Evolutionary conservation across 345 rosid species (phyloP).

Genomic region (Brassica incana): DNA sequence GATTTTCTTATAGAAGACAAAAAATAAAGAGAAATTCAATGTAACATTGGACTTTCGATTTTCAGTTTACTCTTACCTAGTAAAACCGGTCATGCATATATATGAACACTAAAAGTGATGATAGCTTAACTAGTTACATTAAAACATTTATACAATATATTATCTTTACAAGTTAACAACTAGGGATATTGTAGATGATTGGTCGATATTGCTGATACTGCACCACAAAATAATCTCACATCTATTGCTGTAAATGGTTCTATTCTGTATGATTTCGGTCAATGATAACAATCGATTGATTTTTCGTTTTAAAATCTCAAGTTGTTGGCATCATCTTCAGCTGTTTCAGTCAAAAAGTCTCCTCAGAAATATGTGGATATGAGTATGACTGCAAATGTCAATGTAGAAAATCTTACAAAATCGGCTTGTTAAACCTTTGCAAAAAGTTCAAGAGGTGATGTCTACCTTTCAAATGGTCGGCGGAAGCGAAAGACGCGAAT

Average conservation of each 20-base stretch:
- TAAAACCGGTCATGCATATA: background rate
- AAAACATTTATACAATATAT: too few relatives aligned
- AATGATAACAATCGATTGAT: background rate
- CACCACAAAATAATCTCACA: background rate
- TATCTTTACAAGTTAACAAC: too few relatives aligned
- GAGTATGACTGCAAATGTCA: background rate
- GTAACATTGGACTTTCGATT: background rate
- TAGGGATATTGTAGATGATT: background rate
- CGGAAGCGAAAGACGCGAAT: background rate
- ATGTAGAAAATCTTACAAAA: background rate
- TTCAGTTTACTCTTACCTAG: background rate
- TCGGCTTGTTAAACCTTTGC: background rate
- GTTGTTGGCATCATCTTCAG: background rate
- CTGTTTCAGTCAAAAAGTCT: background rate
- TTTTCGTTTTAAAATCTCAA: background rate
- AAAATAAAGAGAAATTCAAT: background rate
- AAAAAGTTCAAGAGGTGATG: background rate
- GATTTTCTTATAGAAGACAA: background rate
- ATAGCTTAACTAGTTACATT: background rate
- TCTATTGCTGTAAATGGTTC: background rate
- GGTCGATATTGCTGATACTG: background rate
- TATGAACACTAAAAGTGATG: background rate
- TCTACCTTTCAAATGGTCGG: background rate
- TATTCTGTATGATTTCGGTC: background rate
- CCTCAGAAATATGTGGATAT: background rate